Base-by-base conservation (phyloP, 495 filamentous ascomycete genomes). In the Trichoderma erinaceum region DNA sequence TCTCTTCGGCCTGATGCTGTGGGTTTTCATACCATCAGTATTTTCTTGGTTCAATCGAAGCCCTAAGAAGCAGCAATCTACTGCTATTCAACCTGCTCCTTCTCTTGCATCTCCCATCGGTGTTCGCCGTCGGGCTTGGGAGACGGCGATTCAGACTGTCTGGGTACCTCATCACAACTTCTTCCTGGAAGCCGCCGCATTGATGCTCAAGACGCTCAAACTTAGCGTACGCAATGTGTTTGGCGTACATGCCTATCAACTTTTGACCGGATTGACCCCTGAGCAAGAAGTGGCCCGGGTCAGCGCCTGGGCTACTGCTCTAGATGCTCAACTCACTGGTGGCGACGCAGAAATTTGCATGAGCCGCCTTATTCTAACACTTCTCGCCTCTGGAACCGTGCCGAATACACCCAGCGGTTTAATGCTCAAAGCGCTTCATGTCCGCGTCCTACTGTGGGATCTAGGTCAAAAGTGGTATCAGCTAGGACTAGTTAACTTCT, bases 241-340 rank as follows among this genome's bases (percentile, higher is more conserved):
- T 70, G 93, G 93, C 41, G 86, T 87, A 76, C 80, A 87, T 4
- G 78, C 88, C 2, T 98, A 93, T 75, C 87, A 92, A 58, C 82
- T 86, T 73, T 77, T 93, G 23, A 92, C 91, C 4, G 91, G 93
- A 1, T 85, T 89, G 43, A 95, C 88, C 15, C 87, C 90, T 71
- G 92, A 97, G 65, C 87, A 96, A 71, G 94, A 97, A 77, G 86
- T 83, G 52, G 93, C 92, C 15, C 85, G 94, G 35, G 85, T 96
- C 70, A 97, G 96, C 78, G 92, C 93, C 0, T 98, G 94, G 94
- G 85, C 89, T 56, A 97, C 97, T 73, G 94, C 94, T 41, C 85
- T 97, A 64, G 94, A 98, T 78, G 93, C 94, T 67, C 94, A 97
- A 74, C 86, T 98, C 10, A 90, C 92, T n/a, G 94, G 94, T 43